Percentiles rank a stretch among this genome's conserved stretches.
Evolutionary conservation across 192 early-diverging fungal genomes (phyloP).

Genomic region (Endogone sp.): DNA sequence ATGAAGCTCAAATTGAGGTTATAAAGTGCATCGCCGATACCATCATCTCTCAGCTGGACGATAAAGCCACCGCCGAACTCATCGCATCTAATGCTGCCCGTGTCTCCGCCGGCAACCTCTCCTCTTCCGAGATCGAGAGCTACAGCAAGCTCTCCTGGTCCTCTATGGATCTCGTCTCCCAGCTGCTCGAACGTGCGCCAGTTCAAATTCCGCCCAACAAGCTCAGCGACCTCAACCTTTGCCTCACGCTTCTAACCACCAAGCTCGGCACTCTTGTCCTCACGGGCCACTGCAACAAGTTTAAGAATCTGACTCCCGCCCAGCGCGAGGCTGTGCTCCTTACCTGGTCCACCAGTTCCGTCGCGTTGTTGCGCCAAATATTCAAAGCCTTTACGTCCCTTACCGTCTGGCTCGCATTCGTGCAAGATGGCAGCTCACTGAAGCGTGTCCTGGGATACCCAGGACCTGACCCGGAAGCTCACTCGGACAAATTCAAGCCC

Average conservation of each 20-base stretch:
- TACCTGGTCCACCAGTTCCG: slow-evolving; percentile 14
- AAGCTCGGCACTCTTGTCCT: slow-evolving; percentile 23
- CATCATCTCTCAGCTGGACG: slow-evolving; percentile 35
- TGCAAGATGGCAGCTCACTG: slow-evolving; percentile 10
- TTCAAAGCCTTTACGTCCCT: slow-evolving; percentile 23
- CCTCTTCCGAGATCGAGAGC: slow-evolving; percentile 27
- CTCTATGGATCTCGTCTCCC: slow-evolving; percentile 12
- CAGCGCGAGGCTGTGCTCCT: slow-evolving; percentile 29
- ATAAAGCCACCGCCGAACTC: slow-evolving; percentile 28
- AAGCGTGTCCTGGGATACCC: slow-evolving; percentile 52
- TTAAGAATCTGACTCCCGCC: slow-evolving; percentile 19
- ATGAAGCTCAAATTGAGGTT: no score
- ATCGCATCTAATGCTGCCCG: slow-evolving; percentile 3
- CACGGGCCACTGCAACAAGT: slow-evolving; percentile 20
- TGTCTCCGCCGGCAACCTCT: slow-evolving; percentile 4
- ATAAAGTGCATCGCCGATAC: slow-evolving; percentile 48
- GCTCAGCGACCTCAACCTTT: slow-evolving; percentile 1
- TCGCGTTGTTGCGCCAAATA: slow-evolving; percentile 23
- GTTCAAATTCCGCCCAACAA: slow-evolving; percentile 11
- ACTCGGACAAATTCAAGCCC: slow-evolving; percentile 28
- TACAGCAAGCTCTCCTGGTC: slow-evolving; percentile 26
- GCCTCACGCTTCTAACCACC: slow-evolving; percentile 28
- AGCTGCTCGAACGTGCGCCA: slow-evolving; percentile 4
- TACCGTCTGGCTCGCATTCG: slow-evolving; percentile 17
- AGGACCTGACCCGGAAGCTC: slow-evolving; percentile 39